Evolutionary conservation across 2,329 filamentous ascomycete genomes (phyloP), one percentile per base, ranked within the genome.

Genomic region (Cercospora beticola): DNA sequence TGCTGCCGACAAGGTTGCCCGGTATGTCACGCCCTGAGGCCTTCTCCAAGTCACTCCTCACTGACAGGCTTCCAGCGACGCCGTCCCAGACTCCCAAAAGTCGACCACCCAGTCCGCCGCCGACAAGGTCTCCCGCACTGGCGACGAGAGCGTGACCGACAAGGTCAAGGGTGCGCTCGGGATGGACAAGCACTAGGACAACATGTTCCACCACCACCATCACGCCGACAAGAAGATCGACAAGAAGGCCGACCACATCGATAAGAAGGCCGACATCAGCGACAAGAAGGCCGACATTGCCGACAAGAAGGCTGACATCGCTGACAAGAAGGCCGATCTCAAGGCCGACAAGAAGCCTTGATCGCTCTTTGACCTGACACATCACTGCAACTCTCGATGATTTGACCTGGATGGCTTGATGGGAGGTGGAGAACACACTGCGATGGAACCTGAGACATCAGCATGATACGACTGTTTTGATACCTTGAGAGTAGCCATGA

Each of bases 1-100:
- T 74, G 82, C 82, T 67, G 79, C 77, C 66, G 88, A 89, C 81
- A 87, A 86, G 75, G 62, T 84, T 71, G 78, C 62, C 43, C 68
- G 68, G 68, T 69, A 63, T 5, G 64, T 18, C 31, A n/a, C n/a
- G n/a, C n/a, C n/a, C n/a, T n/a, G n/a, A n/a, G 31, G 12, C 31
- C 31, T 63, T 56, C 33, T 30, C n/a, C n/a, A n/a, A n/a, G n/a
- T n/a, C n/a, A n/a, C 9, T 12, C 28, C 31, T 21, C 14, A 69
- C 74, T 79, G 71, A 78, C 69, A n/a, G n/a, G n/a, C n/a, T n/a
- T 30, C 5, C 74, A 83, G 81, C 71, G 83, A 84, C 68, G 33
- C 78, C 56, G 81, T 86, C 76, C 76, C 84, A 76, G 87, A 89
- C 74, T 76, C 80, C 43, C 78, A 81, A 77, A 90, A 90, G 83